Percentiles rank a stretch among this genome's conserved stretches.
phyloP scores from a whole-genome alignment of 2,329 filamentous ascomycete species.

The Pyricularia sp. region DNA sequence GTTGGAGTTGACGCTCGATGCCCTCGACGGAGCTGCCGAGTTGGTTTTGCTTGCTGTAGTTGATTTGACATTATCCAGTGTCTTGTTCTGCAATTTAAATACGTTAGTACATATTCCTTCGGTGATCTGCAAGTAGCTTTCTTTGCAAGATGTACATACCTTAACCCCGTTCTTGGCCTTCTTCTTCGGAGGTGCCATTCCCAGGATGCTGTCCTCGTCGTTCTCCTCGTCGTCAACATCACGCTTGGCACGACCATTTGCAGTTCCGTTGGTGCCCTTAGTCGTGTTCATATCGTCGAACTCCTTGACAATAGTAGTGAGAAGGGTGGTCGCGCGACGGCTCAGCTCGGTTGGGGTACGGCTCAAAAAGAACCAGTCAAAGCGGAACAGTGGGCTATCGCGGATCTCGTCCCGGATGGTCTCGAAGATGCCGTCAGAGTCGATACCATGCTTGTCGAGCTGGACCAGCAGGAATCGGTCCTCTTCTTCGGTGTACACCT shows the following conservation, averaged over 20 bases:
- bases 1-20: slow-evolving; percentile 78
- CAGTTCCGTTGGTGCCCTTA: slow-evolving; percentile 41
- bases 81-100: slow-evolving; percentile 63
- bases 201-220: slow-evolving; percentile 71
- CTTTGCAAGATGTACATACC: slow-evolving; percentile 41
- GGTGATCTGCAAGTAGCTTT: background rate
- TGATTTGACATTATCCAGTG: slow-evolving; percentile 79
- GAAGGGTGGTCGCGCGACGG: slow-evolving; percentile 82
- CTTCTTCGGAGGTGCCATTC: slow-evolving; percentile 83
- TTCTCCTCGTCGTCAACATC: slow-evolving; percentile 74
- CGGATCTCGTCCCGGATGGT: slow-evolving; percentile 95
- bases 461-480: slow-evolving; percentile 92
- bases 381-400: slow-evolving; percentile 88
- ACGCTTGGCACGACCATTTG: slow-evolving; percentile 64
- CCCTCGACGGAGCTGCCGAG: slow-evolving; percentile 70
- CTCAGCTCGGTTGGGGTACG: slow-evolving; percentile 88
- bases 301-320: slow-evolving; percentile 91
- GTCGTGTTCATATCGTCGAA: slow-evolving; percentile 61
- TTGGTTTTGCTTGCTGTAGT: slow-evolving; percentile 59
- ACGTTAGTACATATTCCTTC: background rate
- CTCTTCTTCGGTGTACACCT: slow-evolving; percentile 98
- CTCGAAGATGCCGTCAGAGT: slow-evolving; percentile 84
- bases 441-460: slow-evolving; percentile 84
- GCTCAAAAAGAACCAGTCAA: slow-evolving; percentile 99
- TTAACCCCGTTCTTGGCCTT: slow-evolving; percentile 85